Evolutionary conservation across 2,329 filamentous ascomycete species (phyloP), one percentile per base, ranked within the genome.

Genomic region (Leptographium lundbergii): DNA sequence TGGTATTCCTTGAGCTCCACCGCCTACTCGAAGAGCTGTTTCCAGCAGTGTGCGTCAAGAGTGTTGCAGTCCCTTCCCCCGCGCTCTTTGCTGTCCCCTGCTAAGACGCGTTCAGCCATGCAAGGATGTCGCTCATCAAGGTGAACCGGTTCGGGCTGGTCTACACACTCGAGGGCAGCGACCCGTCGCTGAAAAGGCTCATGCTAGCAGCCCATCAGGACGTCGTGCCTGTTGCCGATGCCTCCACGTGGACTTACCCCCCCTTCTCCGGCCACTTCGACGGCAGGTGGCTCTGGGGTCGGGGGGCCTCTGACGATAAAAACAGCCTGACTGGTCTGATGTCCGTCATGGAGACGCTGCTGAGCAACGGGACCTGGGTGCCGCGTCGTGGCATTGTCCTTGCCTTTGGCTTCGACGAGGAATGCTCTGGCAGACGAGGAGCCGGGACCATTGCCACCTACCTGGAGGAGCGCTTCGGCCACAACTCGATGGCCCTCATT

Each of bases 181-280:
- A 83, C 42, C 61, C 68, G 2, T 67, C 65, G 1, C 68, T 82
- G 45, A 81, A 80, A 67, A 81, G 82, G 0, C 75, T 78, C 4
- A 69, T 86, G 25, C 70, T 86, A 45, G 80, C 84, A 73, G 82
- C 81, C 1, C 83, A 86, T 67, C 81, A 85, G 66, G 84, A 86
- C 66, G 81, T 84, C 10, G 82, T 87, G 2, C 82, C 82, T 2
- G 81, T 82, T 0, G 73, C 74, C 2, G 72, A 76, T 6, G 72
- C 77, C 5, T 79, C 77, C 0, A 72, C 78, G 48, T 86, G 82
- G 83, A 81, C 75, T 0, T 70, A 85, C 67, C 78, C 81, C 0
- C 83, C 83, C 0, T 86, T 79, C 64, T 75, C 75, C n/a, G 82
- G 80, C 9, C 65, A 75, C 62, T 85, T 76, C 60, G 80, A 82